Evolutionary conservation across 192 early-diverging fungal genomes (phyloP).

Genomic region (Entomortierella beljakovae): DNA sequence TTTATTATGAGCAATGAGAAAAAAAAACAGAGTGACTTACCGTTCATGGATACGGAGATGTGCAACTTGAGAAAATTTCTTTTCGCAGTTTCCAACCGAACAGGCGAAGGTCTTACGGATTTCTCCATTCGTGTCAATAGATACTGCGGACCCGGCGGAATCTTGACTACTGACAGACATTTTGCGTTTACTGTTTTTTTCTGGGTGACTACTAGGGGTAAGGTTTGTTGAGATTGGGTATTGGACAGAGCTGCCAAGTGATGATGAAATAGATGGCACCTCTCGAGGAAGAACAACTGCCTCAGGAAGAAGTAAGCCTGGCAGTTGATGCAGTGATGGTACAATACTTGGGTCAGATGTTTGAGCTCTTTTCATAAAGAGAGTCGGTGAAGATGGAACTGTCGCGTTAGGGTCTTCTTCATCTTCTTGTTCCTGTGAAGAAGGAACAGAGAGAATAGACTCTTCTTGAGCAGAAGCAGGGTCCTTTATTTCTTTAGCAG

Average conservation of each 20-base stretch:
- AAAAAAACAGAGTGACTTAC: slow-evolving; percentile 9
- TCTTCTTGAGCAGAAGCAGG: neutral
- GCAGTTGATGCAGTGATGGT: slow-evolving; percentile 37
- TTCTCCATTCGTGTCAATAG: slow-evolving; percentile 15
- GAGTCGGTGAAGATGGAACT: slow-evolving; percentile 40
- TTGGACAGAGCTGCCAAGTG: neutral
- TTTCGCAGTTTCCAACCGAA: slow-evolving; percentile 65
- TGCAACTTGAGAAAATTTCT: slow-evolving; percentile 75
- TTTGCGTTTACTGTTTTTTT: slow-evolving; percentile 13
- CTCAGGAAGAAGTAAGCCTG: slow-evolving; percentile 22
- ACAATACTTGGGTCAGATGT: neutral
- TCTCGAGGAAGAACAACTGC: slow-evolving; percentile 6
- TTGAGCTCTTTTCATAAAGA: slow-evolving; percentile 30
- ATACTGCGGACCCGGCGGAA: slow-evolving; percentile 17
- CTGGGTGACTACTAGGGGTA: slow-evolving; percentile 29
- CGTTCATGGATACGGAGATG: slow-evolving; percentile 81
- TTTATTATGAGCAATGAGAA: no score
- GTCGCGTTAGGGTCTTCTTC: slow-evolving; percentile 50
- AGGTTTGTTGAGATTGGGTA: slow-evolving; percentile 16
- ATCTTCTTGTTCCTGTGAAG: slow-evolving; percentile 2
- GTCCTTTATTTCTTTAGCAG: slow-evolving; percentile 28
- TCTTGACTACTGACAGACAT: slow-evolving; percentile 39
- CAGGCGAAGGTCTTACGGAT: slow-evolving; percentile 47
- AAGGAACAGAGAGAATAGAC: neutral
- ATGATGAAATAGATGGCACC: neutral